phyloP scores from a whole-genome alignment of 768 basidiomycete species.

The Pluteus cervinus region DNA sequence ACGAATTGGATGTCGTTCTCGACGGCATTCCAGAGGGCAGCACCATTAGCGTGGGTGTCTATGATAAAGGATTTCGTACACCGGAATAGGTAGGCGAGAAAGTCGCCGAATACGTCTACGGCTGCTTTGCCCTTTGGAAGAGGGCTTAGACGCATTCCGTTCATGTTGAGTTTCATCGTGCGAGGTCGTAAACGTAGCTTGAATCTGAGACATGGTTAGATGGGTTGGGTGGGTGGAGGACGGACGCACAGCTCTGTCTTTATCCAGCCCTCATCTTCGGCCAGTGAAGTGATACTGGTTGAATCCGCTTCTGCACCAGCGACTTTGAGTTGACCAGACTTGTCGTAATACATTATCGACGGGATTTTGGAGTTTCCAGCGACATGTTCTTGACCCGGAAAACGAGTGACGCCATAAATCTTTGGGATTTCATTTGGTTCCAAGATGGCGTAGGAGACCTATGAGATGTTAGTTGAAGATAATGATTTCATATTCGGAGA shows the following conservation, averaged over 20 bases:
- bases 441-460: conserved; percentile 76
- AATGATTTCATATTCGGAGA: neutral
- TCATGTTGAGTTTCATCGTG: conserved; percentile 77
- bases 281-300: conserved; percentile 48
- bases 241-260: conserved; percentile 65
- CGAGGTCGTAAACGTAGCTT: conserved; percentile 75
- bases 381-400: conserved; percentile 82
- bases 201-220: conserved; percentile 40
- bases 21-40: conserved; percentile 61
- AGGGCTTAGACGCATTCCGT: conserved; percentile 70
- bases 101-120: conserved; percentile 76
- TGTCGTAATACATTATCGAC: conserved; percentile 70
- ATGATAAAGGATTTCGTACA: conserved; percentile 73
- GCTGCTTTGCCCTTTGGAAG: conserved; percentile 64
- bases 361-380: conserved; percentile 84
- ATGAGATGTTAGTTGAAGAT: conserved; percentile 6
- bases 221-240: conserved; percentile 4
- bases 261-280: conserved; percentile 75
- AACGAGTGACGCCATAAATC: conserved; percentile 76
- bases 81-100: conserved; percentile 64
- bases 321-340: conserved; percentile 55
- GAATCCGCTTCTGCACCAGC: conserved; percentile 77
- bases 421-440: conserved; percentile 79
- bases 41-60: conserved; percentile 80
- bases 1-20: conserved; percentile 70